Conservation (phyloP, 108 stramenopile genomes). For the Fistulifera pelliculosa region DNA sequence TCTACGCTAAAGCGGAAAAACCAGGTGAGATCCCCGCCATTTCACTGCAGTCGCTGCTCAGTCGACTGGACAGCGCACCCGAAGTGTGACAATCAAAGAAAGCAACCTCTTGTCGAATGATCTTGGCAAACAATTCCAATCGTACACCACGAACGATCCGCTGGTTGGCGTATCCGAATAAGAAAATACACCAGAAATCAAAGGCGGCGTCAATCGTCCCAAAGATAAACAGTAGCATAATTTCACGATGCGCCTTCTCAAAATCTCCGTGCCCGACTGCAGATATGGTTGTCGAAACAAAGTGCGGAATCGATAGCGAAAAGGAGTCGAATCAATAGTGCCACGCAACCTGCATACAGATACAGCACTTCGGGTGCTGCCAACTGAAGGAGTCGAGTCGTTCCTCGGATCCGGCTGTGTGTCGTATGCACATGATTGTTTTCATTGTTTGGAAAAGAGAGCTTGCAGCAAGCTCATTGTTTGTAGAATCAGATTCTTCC, state of each 20-base stretch:
- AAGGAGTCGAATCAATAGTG: constrained; percentile 81
- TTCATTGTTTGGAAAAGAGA: constrained; percentile 1
- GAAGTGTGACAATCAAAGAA: constrained; percentile 71
- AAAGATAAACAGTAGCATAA: constrained; percentile 66
- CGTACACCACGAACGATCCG: constrained; percentile 72
- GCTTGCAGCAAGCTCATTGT: too few species aligned
- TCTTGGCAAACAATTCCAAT: constrained; percentile 53
- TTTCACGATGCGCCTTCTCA: constrained; percentile 52
- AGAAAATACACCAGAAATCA: constrained; percentile 87
- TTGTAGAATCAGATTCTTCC: too few species aligned
- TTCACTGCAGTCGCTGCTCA: constrained; percentile 82
- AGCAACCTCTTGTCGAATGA: constrained; percentile 69
- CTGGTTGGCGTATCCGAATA: constrained; percentile 83
- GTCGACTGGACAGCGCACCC: constrained; percentile 70
- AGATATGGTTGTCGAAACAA: constrained; percentile 73
- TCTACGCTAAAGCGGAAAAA: constrained; percentile 84
- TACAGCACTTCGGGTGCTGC: constrained; percentile 65
- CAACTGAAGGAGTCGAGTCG: constrained; percentile 60
- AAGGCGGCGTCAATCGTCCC: constrained; percentile 64
- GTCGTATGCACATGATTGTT: neutral
- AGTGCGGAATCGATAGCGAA: constrained; percentile 77
- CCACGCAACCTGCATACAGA: constrained; percentile 70
- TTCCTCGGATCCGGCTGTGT: constrained; percentile 51
- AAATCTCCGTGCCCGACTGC: constrained; percentile 51
- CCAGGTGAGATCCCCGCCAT: constrained; percentile 90